Percentiles rank a stretch among this genome's conserved stretches.
These are phyloP conservation scores for Eucalyptus curtisii DNA, from an alignment of 345 rosid genomes.

Conservation along the genomic window DNA sequence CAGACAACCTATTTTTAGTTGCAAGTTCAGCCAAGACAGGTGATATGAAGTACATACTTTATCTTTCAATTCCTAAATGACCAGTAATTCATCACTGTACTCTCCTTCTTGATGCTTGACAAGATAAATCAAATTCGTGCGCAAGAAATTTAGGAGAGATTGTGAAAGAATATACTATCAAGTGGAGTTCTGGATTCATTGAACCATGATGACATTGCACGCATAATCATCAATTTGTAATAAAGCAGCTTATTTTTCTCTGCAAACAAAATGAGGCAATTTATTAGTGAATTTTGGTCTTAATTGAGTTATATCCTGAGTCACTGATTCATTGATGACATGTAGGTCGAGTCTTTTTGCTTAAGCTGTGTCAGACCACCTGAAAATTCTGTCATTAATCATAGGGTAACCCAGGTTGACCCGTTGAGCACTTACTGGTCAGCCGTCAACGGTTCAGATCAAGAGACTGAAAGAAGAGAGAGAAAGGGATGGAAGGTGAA, in stretches of 20 bases:
- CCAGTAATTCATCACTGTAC: not conserved
- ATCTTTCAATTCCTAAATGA: not conserved
- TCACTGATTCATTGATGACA: not conserved
- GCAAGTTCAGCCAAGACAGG: constrained; percentile 93
- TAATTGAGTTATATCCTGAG: not conserved
- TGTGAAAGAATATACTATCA: not conserved
- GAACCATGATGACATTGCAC: not conserved
- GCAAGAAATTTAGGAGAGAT: not conserved
- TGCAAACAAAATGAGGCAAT: not conserved
- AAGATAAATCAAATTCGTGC: not conserved
- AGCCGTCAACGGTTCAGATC: constrained; percentile 29
- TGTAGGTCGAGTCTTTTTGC: not conserved
- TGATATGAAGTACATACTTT: constrained; percentile 8
- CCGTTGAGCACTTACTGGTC: constrained; percentile 58
- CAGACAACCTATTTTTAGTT: constrained; percentile 91
- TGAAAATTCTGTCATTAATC: not conserved
- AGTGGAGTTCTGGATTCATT: not conserved
- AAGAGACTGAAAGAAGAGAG: constrained; percentile 72
- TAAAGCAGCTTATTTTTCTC: not conserved
- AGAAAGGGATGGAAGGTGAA: constrained; percentile 98
- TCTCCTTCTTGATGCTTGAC: not conserved
- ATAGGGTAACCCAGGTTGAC: constrained; percentile 68
- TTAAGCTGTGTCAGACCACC: not conserved
- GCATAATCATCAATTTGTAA: not conserved
- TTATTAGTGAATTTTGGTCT: not conserved